Base-by-base conservation (phyloP, 129 eudicot species). In the Escallonia herrerae region DNA sequence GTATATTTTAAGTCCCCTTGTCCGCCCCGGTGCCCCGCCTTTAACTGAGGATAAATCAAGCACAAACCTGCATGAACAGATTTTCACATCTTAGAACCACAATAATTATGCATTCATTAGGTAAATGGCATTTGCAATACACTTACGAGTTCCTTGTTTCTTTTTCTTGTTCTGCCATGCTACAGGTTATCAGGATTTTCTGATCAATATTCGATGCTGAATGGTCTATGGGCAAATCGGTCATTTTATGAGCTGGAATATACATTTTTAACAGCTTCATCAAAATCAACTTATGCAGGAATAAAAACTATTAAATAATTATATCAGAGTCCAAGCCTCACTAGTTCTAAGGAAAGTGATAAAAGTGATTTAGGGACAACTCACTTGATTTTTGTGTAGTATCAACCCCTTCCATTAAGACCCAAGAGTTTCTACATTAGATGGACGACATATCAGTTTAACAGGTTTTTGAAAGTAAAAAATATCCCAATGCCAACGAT, bases 1-100 rank as follows among this genome's bases (percentile, higher is more conserved):
- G 15, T 76, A 67, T 61, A 89, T 58, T 43, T 66, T 54, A 7
- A 89, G 74, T 46, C 95, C 96, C 80, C 95, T 68, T 53, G 90
- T 89, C 79, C 96, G 83, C 14, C 82, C 87, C 11, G 90, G 96
- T 9, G 87, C 90, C 48, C 96, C 96, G 14, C 96, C 95, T 86
- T 80, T 89, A 51, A 83, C 61, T 5, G 67, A 76, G 68, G 81
- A 78, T 56, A 86, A 62, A 73, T 89, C 95, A 22, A 89, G 72
- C 71, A 80, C 81, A 77, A 75, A 68, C 86, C 96, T 89, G 74
- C 77, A 74, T 43, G 57, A 58, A 46, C 12, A 69, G 49, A 37
- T 47, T 5, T 48, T 40, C 6, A 11, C 3, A 11, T 12, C 10
- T 42, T 6, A 48, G 69, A 39, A 64, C 43, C 9, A 39, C 9